These are phyloP conservation scores for Pseudocercospora musae DNA, from an alignment of 2,329 filamentous ascomycete genomes.

Conservation along the genomic window DNA sequence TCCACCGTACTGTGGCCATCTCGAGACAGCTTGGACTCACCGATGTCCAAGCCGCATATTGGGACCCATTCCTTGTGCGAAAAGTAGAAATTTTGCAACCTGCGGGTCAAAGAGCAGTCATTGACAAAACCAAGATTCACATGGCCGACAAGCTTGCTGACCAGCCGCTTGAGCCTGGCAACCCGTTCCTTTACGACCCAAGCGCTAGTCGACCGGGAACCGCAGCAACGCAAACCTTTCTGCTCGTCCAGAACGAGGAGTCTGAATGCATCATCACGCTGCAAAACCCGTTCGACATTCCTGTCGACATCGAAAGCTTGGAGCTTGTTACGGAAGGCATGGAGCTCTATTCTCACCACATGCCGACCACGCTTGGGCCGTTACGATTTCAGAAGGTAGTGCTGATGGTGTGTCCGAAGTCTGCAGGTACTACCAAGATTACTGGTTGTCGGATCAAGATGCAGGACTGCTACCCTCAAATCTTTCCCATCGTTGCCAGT, in stretches of 20 bases:
- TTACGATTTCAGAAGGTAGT: conserved; percentile 78
- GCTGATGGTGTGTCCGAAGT: conserved; percentile 65
- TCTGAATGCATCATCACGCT: conserved; percentile 77
- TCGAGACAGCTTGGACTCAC: conserved; percentile 70
- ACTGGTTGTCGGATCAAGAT: conserved; percentile 77
- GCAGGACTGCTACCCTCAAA: conserved; percentile 73
- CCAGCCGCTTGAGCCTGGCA: conserved; percentile 38
- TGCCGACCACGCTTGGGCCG: conserved; percentile 69
- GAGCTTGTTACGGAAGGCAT: conserved; percentile 70
- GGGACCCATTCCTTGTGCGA: conserved; percentile 92
- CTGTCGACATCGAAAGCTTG: conserved; percentile 82
- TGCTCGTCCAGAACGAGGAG: conserved; percentile 74
- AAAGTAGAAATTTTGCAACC: conserved; percentile 64
- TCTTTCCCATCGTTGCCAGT: conserved; percentile 78
- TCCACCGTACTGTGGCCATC: conserved; percentile 77
- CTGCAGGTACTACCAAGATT: conserved; percentile 66
- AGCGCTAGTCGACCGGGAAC: conserved; percentile 68
- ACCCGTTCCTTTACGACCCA: conserved; percentile 94
- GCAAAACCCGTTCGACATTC: conserved; percentile 92
- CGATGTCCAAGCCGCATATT: conserved; percentile 77
- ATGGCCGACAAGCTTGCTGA: conserved; percentile 11
- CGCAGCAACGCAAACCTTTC: conserved; percentile 53
- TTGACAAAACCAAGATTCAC: conserved; percentile 24
- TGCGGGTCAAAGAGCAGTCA: conserved; percentile 17
- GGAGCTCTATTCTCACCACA: conserved; percentile 64